Evolutionary conservation across 1,284 basidiomycete species (phyloP).

Genomic region (Blastosporella zonata): DNA sequence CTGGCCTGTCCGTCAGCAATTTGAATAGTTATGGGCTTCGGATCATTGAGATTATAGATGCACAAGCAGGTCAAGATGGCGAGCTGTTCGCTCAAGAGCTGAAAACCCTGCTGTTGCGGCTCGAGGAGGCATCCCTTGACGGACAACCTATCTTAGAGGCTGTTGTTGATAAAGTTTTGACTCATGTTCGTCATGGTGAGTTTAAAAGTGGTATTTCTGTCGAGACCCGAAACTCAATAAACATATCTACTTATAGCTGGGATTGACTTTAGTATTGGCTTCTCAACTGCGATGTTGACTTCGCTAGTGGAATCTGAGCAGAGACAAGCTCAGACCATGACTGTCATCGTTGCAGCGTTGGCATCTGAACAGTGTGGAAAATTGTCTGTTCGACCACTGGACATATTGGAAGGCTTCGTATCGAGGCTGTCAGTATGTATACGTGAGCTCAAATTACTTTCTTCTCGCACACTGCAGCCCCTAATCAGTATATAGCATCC

Average conservation of each 20-base stretch:
- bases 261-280: conserved; percentile 43
- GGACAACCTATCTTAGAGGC: conserved; percentile 47
- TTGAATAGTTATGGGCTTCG: conserved; percentile 39
- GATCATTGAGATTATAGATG: conserved; percentile 55
- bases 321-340: conserved; percentile 51
- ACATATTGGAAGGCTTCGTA: conserved; percentile 51
- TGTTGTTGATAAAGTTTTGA: conserved; percentile 52
- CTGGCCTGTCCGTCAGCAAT: conserved; percentile 30
- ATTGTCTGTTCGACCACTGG: conserved; percentile 47
- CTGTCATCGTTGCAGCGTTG: conserved; percentile 63
- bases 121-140: conserved; percentile 35
- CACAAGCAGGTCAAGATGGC: conserved; percentile 49
- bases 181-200: conserved; percentile 48
- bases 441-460: conserved; percentile 39
- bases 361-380: conserved; percentile 56
- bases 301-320: conserved; percentile 42
- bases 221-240: not conserved
- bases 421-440: conserved; percentile 41
- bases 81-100: conserved; percentile 56
- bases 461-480: not conserved
- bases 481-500: conserved; percentile 40
- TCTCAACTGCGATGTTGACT: conserved; percentile 48
- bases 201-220: not conserved
- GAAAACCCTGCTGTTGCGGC: conserved; percentile 40
- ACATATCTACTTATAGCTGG: conserved; percentile 34